Evolutionary conservation across 169 alveolate species (phyloP).

Genomic region (Cryptosporidium muris): DNA sequence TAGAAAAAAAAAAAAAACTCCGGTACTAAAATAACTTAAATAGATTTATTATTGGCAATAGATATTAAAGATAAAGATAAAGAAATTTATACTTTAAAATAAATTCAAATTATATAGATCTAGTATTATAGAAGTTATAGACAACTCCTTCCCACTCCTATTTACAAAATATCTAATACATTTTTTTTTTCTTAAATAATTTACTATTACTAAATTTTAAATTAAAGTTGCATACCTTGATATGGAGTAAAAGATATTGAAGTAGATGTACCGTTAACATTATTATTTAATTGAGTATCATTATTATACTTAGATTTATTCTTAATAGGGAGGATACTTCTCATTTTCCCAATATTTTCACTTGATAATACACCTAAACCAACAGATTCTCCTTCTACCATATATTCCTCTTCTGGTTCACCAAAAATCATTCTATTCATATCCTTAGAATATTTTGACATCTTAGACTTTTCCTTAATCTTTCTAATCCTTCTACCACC

Average conservation of each 20-base stretch:
- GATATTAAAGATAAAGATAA: too few species aligned
- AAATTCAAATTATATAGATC: too few species aligned
- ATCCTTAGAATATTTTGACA: conserved; percentile 82
- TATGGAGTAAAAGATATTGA: conserved; percentile 64
- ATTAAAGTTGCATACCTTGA: conserved; percentile 62
- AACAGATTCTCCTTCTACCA: conserved; percentile 70
- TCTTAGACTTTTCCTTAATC: conserved; percentile 85
- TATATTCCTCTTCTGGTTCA: conserved; percentile 84
- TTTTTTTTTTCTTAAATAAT: neutral
- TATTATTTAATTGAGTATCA: neutral
- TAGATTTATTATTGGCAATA: too few species aligned
- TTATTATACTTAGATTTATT: neutral
- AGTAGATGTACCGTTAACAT: conserved; percentile 13
- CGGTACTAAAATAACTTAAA: too few species aligned
- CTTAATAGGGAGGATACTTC: neutral
- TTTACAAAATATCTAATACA: too few species aligned
- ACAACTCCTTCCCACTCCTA: too few species aligned
- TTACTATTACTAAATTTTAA: neutral
- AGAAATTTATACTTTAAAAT: too few species aligned
- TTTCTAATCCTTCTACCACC: conserved; percentile 86
- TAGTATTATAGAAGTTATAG: too few species aligned
- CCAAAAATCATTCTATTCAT: conserved; percentile 86
- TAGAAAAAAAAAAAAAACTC: too few species aligned
- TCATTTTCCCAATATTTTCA: conserved; percentile 1
- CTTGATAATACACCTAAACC: conserved; percentile 40